Base-by-base conservation (phyloP, 208 protist genomes). In the Acanthamoeba castellanii region DNA sequence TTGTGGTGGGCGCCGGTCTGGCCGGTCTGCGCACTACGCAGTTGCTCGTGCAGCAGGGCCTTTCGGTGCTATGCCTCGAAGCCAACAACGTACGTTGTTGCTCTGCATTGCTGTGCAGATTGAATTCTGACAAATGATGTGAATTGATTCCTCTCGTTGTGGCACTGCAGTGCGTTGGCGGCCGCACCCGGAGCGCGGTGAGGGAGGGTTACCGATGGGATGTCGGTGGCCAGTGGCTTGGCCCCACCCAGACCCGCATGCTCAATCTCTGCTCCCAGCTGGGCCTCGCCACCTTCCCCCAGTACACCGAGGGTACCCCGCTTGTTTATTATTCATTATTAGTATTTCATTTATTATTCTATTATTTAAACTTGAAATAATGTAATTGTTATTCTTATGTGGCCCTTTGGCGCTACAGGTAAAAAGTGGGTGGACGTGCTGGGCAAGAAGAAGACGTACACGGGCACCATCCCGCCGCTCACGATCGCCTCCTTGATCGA, bases 1-100 rank as follows among this genome's bases (percentile, higher is more conserved):
- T 95, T 30, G 30, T 95, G 50, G 25, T 95, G n/a, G 94, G 94
- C 14, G 94, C 27, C 8, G 94, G 94, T 25, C 57, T 95, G n/a
- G 47, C 94, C 20, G 94, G 94, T 45, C 52, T 95, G 47, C 52
- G 32, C 59, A 68, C 94, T 0, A 52, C 87, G 27, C 47, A 61
- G 47, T 22, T 61, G n/a, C 70, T 95, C 61, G 27, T 55, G 52
- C 14, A 89, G n/a, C 30, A 88, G 50, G 32, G 61, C 20, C 82
- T 74, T 20, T 16, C 11, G 32, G 52, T 94, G 47, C 64, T 74
- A 1, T 50, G 88, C 2, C 78, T 95, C 32, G 94, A 95, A 8
- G 27, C 94, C 32, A 47, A 78, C 30, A 47, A 6, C n/a, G 70
- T 78, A 78, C 30, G 70, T 78, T 27, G 22, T 45, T 47, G 9